A percentile compares a stretch with the other conserved stretches of the same genome.
Conservation (phyloP, 495 filamentous ascomycete species). For the Penicillium paradoxum region DNA sequence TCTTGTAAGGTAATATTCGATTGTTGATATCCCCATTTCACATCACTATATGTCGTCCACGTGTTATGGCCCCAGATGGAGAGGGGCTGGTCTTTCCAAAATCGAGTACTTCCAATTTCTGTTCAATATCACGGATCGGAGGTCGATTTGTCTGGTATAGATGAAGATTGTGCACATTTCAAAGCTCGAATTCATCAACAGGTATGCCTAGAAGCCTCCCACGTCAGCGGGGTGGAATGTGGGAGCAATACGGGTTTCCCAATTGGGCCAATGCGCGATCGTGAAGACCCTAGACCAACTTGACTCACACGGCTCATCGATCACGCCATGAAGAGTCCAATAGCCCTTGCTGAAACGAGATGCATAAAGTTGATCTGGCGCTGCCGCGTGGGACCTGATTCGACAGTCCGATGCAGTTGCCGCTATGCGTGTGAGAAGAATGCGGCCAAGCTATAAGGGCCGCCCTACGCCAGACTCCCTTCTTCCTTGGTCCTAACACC, state of each 20-base stretch:
- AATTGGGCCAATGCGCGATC: neutral
- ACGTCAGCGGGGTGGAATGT: neutral
- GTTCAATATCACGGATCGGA: no score
- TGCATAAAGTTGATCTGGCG: neutral
- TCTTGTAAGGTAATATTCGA: no score
- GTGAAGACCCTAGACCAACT: no score
- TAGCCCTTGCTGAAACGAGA: neutral
- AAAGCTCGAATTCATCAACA: no score
- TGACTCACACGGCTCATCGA: conserved; percentile 9
- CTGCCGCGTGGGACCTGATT: conserved; percentile 6
- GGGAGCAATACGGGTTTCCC: neutral
- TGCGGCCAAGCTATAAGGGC: neutral
- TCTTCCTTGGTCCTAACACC: neutral
- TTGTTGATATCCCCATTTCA: no score
- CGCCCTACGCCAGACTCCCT: neutral
- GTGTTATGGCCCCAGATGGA: no score
- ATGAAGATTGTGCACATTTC: no score
- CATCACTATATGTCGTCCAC: no score
- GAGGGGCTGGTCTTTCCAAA: no score
- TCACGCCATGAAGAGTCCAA: conserved; percentile 20
- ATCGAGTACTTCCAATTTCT: no score
- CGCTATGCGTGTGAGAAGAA: neutral
- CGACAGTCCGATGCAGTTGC: conserved; percentile 10
- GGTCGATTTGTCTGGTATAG: no score
- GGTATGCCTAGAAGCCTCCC: neutral